phyloP scores from a whole-genome alignment of 2,329 filamentous ascomycete genomes.

The Curvularia verruculosa region DNA sequence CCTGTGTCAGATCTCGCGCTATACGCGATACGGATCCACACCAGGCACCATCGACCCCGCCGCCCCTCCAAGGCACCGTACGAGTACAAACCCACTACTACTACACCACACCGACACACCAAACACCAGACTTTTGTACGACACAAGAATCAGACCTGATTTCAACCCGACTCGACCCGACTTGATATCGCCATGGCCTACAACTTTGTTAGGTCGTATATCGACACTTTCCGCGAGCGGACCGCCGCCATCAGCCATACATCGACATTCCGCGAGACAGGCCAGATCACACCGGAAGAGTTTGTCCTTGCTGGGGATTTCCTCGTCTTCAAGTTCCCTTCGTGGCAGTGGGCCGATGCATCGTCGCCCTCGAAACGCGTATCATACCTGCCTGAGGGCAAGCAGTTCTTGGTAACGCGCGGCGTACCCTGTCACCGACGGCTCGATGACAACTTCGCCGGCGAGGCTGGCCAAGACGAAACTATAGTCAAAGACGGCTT shows the following conservation, averaged over 20 bases:
- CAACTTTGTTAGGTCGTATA: conserved; percentile 77
- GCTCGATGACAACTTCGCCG: conserved; percentile 91
- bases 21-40: neutral
- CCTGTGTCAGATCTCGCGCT: conserved; percentile 8
- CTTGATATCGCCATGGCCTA: conserved; percentile 71
- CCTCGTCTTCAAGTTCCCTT: conserved; percentile 97
- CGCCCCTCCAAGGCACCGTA: neutral
- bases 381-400: conserved; percentile 80
- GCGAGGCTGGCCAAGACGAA: conserved; percentile 84
- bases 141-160: neutral
- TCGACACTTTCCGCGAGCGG: conserved; percentile 89
- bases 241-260: conserved; percentile 88
- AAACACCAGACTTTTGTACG: neutral
- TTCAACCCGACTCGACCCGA: neutral
- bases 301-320: conserved; percentile 96
- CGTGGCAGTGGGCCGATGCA: conserved; percentile 95
- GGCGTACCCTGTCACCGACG: conserved; percentile 93
- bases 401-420: conserved; percentile 94
- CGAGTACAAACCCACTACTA: conserved; percentile 6
- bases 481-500: conserved; percentile 83
- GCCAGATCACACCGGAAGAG: conserved; percentile 96
- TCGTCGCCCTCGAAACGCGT: conserved; percentile 80
- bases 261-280: conserved; percentile 91
- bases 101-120: conserved; percentile 2
- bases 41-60: conserved; percentile 14